Evolutionary conservation across 2,329 filamentous ascomycete genomes (phyloP).

Genomic region (Sporothrix phasma): DNA sequence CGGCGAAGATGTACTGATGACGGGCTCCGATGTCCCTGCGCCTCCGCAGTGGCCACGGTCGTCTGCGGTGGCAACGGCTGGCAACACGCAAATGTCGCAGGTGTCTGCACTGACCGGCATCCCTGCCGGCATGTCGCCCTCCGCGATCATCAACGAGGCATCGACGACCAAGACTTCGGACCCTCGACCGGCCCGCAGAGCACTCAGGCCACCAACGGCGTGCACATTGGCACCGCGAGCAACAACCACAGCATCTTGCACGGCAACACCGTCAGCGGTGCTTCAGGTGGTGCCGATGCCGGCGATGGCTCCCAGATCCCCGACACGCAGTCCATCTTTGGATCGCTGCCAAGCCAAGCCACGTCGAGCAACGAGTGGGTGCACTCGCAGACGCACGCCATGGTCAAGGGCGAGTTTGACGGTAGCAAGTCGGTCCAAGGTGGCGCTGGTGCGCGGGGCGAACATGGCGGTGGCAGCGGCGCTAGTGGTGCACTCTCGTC

Average conservation of each 20-base stretch:
- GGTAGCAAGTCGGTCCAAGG: conserved; percentile 22
- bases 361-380: conserved; percentile 42
- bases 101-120: conserved; percentile 49
- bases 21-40: conserved; percentile 38
- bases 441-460: conserved; percentile 16
- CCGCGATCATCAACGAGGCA: conserved; percentile 65
- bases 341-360: conserved; percentile 30
- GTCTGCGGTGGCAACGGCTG: conserved; percentile 29
- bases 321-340: conserved; percentile 40
- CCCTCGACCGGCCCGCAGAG: conserved; percentile 53
- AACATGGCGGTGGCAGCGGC: neutral
- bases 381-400: conserved; percentile 47
- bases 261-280: neutral
- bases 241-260: neutral
- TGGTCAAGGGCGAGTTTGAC: conserved; percentile 28
- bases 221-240: conserved; percentile 28
- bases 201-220: conserved; percentile 64
- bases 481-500: neutral
- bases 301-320: conserved; percentile 37
- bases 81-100: conserved; percentile 53
- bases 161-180: conserved; percentile 88
- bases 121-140: conserved; percentile 48
- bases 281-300: conserved; percentile 21
- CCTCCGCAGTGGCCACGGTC: conserved; percentile 31
- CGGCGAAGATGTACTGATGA: conserved; percentile 54